These are phyloP conservation scores for Lepidium campestre DNA, from an alignment of 441 rosid species.

Conservation along the genomic window DNA sequence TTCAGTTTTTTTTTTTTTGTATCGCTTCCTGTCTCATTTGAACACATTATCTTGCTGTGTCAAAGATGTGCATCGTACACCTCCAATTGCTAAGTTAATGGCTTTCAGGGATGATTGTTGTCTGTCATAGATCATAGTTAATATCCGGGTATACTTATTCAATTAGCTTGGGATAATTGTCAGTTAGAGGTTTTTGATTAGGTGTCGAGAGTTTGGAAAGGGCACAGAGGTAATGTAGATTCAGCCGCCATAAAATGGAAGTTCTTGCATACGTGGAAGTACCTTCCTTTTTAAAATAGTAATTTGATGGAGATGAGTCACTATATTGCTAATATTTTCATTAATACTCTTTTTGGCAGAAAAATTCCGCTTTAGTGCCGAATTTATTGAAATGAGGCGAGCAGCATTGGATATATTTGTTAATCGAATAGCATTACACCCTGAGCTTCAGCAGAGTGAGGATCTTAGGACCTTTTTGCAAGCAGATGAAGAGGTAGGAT, in stretches of 20 bases:
- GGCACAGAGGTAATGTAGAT: neutral
- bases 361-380: slow-evolving; percentile 96
- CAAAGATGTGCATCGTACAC: neutral
- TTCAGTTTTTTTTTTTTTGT: neutral
- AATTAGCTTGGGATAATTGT: neutral
- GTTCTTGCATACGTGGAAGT: neutral
- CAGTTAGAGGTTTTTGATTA: neutral
- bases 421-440: slow-evolving; percentile 85
- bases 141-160: neutral
- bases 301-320: neutral
- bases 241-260: neutral
- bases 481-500: slow-evolving; percentile 93
- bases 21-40: neutral
- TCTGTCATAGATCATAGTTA: neutral
- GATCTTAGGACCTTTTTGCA: slow-evolving; percentile 93
- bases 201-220: neutral
- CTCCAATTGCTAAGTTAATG: neutral
- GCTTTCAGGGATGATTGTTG: neutral
- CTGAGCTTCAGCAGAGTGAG: slow-evolving; percentile 87
- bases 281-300: neutral
- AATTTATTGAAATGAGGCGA: slow-evolving; percentile 96
- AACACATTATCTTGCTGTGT: neutral
- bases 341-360: slow-evolving; percentile 47
- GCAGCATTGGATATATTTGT: slow-evolving; percentile 85
- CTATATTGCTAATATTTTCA: neutral